Conservation (phyloP, 768 basidiomycete genomes). For the Auriculariales sp. region DNA sequence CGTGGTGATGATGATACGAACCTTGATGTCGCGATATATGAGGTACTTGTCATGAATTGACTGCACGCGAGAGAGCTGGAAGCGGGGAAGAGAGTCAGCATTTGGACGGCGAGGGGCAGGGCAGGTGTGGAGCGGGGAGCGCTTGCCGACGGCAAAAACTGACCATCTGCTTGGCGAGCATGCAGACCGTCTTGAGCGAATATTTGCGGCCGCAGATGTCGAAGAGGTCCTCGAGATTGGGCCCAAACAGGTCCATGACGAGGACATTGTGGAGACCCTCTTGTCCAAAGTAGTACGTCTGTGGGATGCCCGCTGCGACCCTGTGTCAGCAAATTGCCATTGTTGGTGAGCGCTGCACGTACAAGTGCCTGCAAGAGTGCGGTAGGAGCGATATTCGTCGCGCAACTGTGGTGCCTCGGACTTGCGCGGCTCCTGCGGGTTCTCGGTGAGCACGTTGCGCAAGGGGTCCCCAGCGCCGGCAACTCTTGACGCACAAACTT, state of each 20-base stretch:
- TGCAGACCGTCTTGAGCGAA: conserved; percentile 92
- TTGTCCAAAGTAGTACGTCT: conserved; percentile 97
- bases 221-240: conserved; percentile 93
- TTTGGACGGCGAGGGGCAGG: background rate
- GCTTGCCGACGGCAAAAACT: conserved; percentile 14
- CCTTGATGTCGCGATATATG: conserved; percentile 95
- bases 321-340: background rate
- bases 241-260: conserved; percentile 77
- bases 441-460: background rate
- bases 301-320: conserved; percentile 76
- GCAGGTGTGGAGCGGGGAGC: conserved; percentile 3
- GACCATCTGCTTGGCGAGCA: conserved; percentile 99
- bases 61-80: conserved; percentile 87
- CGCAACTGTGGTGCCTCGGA: conserved; percentile 95
- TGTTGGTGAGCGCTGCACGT: conserved; percentile 20
- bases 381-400: conserved; percentile 95
- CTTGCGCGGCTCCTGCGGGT: conserved; percentile 80
- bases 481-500: conserved; percentile 56
- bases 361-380: conserved; percentile 86
- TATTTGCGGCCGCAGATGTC: conserved; percentile 99
- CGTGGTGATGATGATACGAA: background rate
- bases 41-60: conserved; percentile 96
- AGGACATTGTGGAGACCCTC: conserved; percentile 91
- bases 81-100: conserved; percentile 3
- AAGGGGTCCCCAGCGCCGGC: conserved; percentile 5